A percentile compares a stretch with the other conserved stretches of the same genome.
Conservation (phyloP, 2,329 filamentous ascomycete species). For the Hortaea werneckii region DNA sequence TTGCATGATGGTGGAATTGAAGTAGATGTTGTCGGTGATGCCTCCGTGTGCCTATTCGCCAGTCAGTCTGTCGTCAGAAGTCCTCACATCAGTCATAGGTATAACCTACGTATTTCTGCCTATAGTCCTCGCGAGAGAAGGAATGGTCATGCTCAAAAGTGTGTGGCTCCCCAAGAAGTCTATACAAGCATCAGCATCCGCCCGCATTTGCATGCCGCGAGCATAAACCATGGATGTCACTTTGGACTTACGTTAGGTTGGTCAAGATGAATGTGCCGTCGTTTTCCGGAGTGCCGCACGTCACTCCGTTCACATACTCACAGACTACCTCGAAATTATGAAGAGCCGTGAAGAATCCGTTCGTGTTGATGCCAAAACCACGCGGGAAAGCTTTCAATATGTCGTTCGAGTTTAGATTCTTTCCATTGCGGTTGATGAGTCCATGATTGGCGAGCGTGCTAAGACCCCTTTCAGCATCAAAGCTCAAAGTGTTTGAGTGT, state of each 20-base stretch:
- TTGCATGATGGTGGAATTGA: constrained; percentile 1
- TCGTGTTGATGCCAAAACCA: not conserved
- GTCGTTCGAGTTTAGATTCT: not conserved
- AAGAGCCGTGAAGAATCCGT: not conserved
- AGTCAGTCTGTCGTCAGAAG: not conserved
- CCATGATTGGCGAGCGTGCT: constrained; percentile 24
- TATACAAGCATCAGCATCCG: not conserved
- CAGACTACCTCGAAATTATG: constrained; percentile 2
- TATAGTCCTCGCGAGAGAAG: constrained; percentile 7
- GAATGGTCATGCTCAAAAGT: constrained; percentile 8
- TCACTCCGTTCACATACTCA: constrained; percentile 1
- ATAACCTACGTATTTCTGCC: not conserved
- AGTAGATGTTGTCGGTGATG: constrained; percentile 3
- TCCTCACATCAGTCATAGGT: not conserved
- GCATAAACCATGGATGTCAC: too few species aligned
- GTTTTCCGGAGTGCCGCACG: not conserved
- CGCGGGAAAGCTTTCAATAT: not conserved
- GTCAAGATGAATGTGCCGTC: constrained; percentile 2
- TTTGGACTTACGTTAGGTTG: not conserved
- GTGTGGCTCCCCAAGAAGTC: not conserved
- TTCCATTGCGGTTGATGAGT: constrained; percentile 31
- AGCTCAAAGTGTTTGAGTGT: too few species aligned
- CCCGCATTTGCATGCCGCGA: too few species aligned
- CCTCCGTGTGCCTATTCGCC: not conserved
- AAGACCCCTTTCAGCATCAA: constrained; percentile 1